Base-by-base conservation (phyloP, 2,329 filamentous ascomycete genomes). In the Neopestalotiopsis sp. region DNA sequence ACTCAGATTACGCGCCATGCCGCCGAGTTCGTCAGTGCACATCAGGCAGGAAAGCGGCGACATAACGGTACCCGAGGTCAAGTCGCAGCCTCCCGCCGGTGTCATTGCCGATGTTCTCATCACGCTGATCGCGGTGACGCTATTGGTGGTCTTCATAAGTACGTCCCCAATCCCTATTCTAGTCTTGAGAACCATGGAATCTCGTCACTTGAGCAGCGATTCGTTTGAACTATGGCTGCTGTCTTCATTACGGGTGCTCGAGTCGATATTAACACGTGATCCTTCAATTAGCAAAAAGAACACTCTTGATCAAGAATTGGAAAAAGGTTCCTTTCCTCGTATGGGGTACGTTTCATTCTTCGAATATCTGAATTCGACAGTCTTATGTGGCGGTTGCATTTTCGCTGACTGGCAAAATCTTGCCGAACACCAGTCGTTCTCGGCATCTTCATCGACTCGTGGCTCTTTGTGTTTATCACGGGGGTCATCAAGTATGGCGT, bases 361-460 rank as follows among this genome's bases (percentile, higher is more conserved):
- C 60, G 13, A 24, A 63, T 4, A 38, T 0, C 9, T 2, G 6
- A 1, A 52, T 4, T 17, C 24, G 30, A 28, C 24, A 28, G 24
- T 28, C 24, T 62, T 40, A 20, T 34, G 10, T 40, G n/a, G 24
- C 4, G 4, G 1, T 13, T 30, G n/a, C 2, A 10, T 7, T 34
- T 32, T 30, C 34, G 59, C 32, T 62, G 20, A 34, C 2, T 9
- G 34, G 34, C 6, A 9, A 24, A 7, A 10, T 24, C 3, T 34
- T 28, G 24, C 24, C 24, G 17, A 10, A 30, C 12, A n/a, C 28
- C 57, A 91, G 89, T 91, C 63, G 84, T 91, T 62, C 80, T 91
- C 57, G 80, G 84, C 10, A 88, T 91, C 45, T 91, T 91, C 72
- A 52, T 81, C 68, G 88, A 91, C 71, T 91, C 89, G 0, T 89